Evolutionary conservation across 1,139 yeast species (phyloP).

Genomic region (Eremothecium sinecaudum): DNA sequence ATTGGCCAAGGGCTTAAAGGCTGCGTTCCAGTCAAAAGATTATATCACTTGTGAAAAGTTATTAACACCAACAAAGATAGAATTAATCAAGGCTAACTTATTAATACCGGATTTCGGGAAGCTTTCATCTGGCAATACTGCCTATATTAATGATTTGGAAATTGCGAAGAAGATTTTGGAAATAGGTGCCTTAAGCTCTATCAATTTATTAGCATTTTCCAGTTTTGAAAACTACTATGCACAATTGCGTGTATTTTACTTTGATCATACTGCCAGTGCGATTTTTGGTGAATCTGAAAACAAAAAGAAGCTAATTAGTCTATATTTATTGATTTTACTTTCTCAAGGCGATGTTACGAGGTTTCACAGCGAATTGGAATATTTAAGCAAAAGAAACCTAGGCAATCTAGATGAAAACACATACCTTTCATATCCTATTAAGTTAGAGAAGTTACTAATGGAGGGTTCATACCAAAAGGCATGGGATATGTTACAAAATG

Average conservation of each 20-base stretch:
- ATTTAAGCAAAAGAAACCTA: constrained; percentile 45
- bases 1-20: constrained; percentile 58
- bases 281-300: constrained; percentile 49
- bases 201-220: constrained; percentile 52
- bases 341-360: constrained; percentile 77
- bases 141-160: constrained; percentile 52
- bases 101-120: constrained; percentile 52
- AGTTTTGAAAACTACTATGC: constrained; percentile 64
- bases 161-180: constrained; percentile 78
- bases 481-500: constrained; percentile 56
- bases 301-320: constrained; percentile 67
- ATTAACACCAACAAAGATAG: constrained; percentile 65
- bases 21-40: constrained; percentile 51
- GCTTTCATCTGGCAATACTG: constrained; percentile 33
- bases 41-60: constrained; percentile 52
- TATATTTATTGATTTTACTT: constrained; percentile 65
- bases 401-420: constrained; percentile 51
- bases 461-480: constrained; percentile 95
- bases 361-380: constrained; percentile 84
- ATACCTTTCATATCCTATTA: constrained; percentile 71
- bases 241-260: constrained; percentile 71
- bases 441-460: constrained; percentile 87
- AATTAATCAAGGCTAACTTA: constrained; percentile 65
- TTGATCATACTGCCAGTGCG: constrained; percentile 29
- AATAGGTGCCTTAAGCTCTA: constrained; percentile 72